These are phyloP conservation scores for Stropharia rugosoannulata DNA, from an alignment of 768 basidiomycete species.

Conservation along the genomic window DNA sequence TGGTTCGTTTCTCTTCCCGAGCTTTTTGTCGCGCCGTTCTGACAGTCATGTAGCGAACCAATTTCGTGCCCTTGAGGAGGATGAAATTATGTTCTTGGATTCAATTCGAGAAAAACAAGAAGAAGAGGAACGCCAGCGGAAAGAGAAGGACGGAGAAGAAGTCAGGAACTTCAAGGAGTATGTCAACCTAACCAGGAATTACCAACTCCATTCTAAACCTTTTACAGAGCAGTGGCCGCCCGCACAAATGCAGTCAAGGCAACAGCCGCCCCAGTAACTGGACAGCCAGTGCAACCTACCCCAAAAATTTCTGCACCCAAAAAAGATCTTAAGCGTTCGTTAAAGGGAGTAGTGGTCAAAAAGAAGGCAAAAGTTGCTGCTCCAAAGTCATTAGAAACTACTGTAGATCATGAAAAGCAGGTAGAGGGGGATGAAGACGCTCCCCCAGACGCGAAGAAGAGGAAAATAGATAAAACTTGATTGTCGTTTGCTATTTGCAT, in stretches of 20 bases:
- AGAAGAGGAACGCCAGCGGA: conserved; percentile 74
- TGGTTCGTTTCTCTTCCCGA: conserved; percentile 27
- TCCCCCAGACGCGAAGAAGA: conserved; percentile 55
- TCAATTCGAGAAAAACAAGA: conserved; percentile 75
- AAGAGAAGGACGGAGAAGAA: conserved; percentile 76
- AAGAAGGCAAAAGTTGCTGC: conserved; percentile 53
- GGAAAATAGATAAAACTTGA: conserved; percentile 43
- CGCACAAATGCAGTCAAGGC: conserved; percentile 50
- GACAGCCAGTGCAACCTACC: conserved; percentile 23
- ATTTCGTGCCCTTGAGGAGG: conserved; percentile 86
- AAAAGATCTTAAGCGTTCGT: conserved; percentile 63
- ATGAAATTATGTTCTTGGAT: conserved; percentile 88
- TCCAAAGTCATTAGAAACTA: conserved; percentile 15
- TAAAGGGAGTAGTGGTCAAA: conserved; percentile 83
- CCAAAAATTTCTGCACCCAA: conserved; percentile 40
- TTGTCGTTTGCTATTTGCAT: neutral
- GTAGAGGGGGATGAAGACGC: conserved; percentile 20
- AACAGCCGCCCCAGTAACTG: conserved; percentile 39
- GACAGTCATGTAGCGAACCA: conserved; percentile 62
- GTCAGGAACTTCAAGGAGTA: conserved; percentile 79
- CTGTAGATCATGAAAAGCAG: conserved; percentile 7
- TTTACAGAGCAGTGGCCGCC: conserved; percentile 63
- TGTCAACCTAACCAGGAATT: conserved; percentile 13
- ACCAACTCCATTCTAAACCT: conserved; percentile 3
- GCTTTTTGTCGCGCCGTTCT: conserved; percentile 1